phyloP scores from a whole-genome alignment of 2,329 filamentous ascomycete genomes.

The Tolypocladium ovalisporum region DNA sequence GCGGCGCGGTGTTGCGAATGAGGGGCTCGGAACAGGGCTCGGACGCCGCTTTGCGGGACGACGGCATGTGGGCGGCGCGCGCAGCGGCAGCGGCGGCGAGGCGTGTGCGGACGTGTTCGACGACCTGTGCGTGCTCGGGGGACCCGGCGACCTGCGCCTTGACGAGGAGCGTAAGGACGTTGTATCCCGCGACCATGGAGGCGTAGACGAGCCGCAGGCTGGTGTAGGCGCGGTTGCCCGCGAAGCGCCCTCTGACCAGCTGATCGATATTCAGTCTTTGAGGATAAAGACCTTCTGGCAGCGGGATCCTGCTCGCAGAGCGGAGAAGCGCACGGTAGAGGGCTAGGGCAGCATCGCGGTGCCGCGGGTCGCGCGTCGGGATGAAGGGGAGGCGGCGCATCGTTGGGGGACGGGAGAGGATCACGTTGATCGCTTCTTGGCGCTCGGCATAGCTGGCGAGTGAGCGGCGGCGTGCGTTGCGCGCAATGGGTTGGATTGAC shows the following conservation, averaged over 20 bases:
- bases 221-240: slow-evolving; percentile 43
- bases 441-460: background rate
- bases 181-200: slow-evolving; percentile 58
- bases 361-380: slow-evolving; percentile 39
- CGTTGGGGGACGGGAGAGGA: background rate
- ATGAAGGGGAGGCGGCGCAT: slow-evolving; percentile 26
- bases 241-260: slow-evolving; percentile 52
- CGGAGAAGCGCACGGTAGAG: slow-evolving; percentile 61
- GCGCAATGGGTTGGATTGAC: background rate
- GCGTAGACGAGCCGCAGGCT: slow-evolving; percentile 50
- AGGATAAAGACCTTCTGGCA: slow-evolving; percentile 32
- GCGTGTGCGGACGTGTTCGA: slow-evolving; percentile 27
- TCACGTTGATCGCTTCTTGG: background rate
- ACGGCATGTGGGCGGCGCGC: slow-evolving; percentile 8
- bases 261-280: slow-evolving; percentile 21
- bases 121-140: slow-evolving; percentile 28
- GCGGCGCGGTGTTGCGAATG: slow-evolving; percentile 20
- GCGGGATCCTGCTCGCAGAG: slow-evolving; percentile 39
- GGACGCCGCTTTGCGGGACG: slow-evolving; percentile 6
- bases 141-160: slow-evolving; percentile 25
- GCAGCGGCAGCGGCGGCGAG: slow-evolving; percentile 9
- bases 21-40: slow-evolving; percentile 16
- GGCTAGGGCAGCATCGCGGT: slow-evolving; percentile 50
- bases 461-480: background rate
- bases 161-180: slow-evolving; percentile 32